Evolutionary conservation across 1,284 basidiomycete genomes (phyloP), one percentile per base, ranked within the genome.

Genomic region (Malassezia brasiliensis): DNA sequence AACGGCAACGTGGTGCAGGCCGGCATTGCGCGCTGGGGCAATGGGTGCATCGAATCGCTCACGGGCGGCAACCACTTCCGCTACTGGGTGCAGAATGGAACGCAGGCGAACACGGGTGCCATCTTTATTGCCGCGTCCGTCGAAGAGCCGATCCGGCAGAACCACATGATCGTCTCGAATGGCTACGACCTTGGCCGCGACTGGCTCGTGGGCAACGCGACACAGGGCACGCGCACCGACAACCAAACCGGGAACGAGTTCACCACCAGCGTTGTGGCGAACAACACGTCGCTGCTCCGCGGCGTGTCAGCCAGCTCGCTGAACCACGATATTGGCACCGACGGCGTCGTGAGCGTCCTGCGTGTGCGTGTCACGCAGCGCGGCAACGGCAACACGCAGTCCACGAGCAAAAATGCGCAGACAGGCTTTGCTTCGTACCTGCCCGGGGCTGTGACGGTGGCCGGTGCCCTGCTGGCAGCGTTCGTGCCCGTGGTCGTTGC

Each of bases 31-130:
- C 63, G 71, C 15, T 65, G 61, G 53, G 63, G 65, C 28, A 63
- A 64, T 3, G 66, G 61, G 4, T 68, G 67, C 39, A 44, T 56
- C 38, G 64, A 73, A 49, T 61, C 61, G n/a, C 44, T 72, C 31
- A 56, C 64, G 15, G 69, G 71, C 36, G 71, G 69, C 34, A 73
- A 71, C 48, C 71, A 72, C 48, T 65, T 69, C 50, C 47, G 70
- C 10, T 72, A 66, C 49, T 74, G 68, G 66, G 47, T 62, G 15
- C 71, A 74, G 51, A 69, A 65, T 39, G 69, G 69, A 1, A 41
- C 17, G 12, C 56, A 60, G n/a, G 65, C 65, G 9, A 47, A 61
- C 22, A 61, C 67, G n/a, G 54, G 61, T 3, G 72, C 72, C 19
- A 51, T 66, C 22, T 74, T 74, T 41, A 53, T 74, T 15, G 72